phyloP scores from a whole-genome alignment of 2,329 filamentous ascomycete genomes.

The Scedosporium boydii region DNA sequence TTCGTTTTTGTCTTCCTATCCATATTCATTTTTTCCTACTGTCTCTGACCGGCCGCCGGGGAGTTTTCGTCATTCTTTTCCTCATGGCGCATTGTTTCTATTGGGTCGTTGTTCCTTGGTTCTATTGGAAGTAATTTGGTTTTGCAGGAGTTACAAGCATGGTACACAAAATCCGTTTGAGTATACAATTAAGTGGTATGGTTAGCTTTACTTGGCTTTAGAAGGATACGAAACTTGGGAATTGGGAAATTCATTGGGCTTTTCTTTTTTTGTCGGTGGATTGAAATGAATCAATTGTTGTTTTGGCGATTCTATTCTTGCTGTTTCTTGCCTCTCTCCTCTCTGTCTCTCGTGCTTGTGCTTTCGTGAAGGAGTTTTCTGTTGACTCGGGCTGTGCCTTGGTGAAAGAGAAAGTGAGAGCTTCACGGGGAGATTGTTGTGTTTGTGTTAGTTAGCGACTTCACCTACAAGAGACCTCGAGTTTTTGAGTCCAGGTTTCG shows the following conservation, averaged over 20 bases:
- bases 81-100: neutral
- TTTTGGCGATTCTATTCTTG: slow-evolving; percentile 10
- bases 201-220: slow-evolving; percentile 3
- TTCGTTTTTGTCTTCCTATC: neutral
- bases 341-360: slow-evolving; percentile 4
- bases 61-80: neutral
- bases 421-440: neutral
- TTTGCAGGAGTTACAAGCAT: slow-evolving; percentile 1
- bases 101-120: neutral
- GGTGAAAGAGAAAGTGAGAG: neutral
- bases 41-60: neutral
- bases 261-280: neutral
- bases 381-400: slow-evolving; percentile 1
- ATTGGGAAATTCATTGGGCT: neutral
- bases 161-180: slow-evolving; percentile 3
- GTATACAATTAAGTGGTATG: slow-evolving; percentile 2
- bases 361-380: neutral
- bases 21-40: too few relatives aligned
- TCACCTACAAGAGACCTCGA: neutral
- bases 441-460: neutral
- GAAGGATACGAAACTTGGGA: slow-evolving; percentile 1
- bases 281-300: slow-evolving; percentile 4
- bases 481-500: neutral
- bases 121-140: neutral
- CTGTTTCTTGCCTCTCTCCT: slow-evolving; percentile 1